A percentile compares a stretch with the other conserved stretches of the same genome.
Evolutionary conservation across 257 asterid genomes (phyloP).

Genomic region (Misopates orontium): DNA sequence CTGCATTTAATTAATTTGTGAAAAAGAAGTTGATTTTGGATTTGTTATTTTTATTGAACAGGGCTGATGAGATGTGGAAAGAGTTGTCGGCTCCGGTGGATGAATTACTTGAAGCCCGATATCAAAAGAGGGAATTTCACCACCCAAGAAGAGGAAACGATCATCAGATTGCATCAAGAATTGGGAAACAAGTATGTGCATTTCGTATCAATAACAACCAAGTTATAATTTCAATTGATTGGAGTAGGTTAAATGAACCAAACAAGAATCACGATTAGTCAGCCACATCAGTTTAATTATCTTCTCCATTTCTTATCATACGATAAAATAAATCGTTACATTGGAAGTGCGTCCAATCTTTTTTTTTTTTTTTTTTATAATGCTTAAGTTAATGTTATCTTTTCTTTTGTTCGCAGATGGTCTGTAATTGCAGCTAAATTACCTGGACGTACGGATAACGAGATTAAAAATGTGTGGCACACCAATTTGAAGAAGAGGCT

Average conservation of each 20-base stretch:
- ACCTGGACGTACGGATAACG: slow-evolving; percentile 57
- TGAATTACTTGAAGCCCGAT: slow-evolving; percentile 62
- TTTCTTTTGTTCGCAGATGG: slow-evolving; percentile 37
- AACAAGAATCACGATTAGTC: too few relatives aligned
- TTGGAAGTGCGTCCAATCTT: too few relatives aligned
- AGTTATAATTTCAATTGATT: too few relatives aligned
- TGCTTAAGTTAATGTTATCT: too few relatives aligned
- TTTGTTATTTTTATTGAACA: slow-evolving; percentile 3
- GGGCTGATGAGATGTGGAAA: slow-evolving; percentile 72
- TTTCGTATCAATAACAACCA: too few relatives aligned
- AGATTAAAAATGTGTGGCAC: slow-evolving; percentile 51
- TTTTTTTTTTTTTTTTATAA: too few relatives aligned
- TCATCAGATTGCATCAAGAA: slow-evolving; percentile 43
- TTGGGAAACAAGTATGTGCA: slow-evolving; percentile 64
- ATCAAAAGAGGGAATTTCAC: slow-evolving; percentile 61
- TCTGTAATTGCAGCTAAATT: slow-evolving; percentile 46
- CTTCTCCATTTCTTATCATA: too few relatives aligned
- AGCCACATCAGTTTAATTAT: too few relatives aligned
- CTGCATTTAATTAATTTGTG: background rate
- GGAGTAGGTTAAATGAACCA: too few relatives aligned
- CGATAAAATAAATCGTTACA: too few relatives aligned
- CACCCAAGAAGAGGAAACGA: slow-evolving; percentile 51
- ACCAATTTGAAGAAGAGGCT: slow-evolving; percentile 44
- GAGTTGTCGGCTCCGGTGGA: slow-evolving; percentile 77
- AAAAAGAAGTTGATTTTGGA: background rate